A percentile compares a stretch with the other conserved stretches of the same genome.
Evolutionary conservation across 306 rosid species (phyloP).

Genomic region (Pachyrhizus erosus): DNA sequence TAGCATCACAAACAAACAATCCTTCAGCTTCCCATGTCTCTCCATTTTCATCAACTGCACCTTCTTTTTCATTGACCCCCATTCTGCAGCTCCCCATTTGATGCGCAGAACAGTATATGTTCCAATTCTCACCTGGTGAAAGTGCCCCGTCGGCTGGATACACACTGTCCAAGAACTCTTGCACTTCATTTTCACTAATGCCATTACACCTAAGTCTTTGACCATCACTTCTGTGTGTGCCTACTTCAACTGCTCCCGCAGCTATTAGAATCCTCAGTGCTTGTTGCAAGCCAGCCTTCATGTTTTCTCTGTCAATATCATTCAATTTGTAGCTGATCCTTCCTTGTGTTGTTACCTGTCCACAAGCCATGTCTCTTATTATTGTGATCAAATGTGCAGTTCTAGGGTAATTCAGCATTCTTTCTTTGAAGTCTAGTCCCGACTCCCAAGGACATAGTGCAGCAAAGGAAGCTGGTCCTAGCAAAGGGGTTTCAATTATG

Average conservation of each 20-base stretch:
- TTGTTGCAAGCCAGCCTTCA: conserved; percentile 44
- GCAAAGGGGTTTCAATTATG: conserved; percentile 75
- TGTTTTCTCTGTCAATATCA: conserved; percentile 38
- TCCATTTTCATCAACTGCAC: conserved; percentile 74
- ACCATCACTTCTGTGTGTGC: conserved; percentile 56
- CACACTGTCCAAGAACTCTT: conserved; percentile 47
- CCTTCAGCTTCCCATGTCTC: conserved; percentile 86
- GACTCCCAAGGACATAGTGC: conserved; percentile 67
- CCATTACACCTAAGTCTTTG: conserved; percentile 44
- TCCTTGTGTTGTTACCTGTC: conserved; percentile 65
- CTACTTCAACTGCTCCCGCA: conserved; percentile 53
- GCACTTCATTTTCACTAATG: conserved; percentile 18
- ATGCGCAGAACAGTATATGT: conserved; percentile 63
- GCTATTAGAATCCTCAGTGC: conserved; percentile 46
- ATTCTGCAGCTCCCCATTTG: conserved; percentile 91
- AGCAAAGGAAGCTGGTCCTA: conserved; percentile 74
- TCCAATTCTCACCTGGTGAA: conserved; percentile 59
- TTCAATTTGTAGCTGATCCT: conserved; percentile 48
- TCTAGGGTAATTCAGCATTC: conserved; percentile 73
- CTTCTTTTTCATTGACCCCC: conserved; percentile 68
- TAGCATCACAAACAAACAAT: conserved; percentile 73
- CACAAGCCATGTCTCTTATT: conserved; percentile 64
- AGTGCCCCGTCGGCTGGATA: conserved; percentile 52
- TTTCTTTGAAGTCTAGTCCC: conserved; percentile 66
- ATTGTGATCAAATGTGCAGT: conserved; percentile 71